Evolutionary conservation across 2,329 filamentous ascomycete genomes (phyloP), one percentile per base, ranked within the genome.

Genomic region (Claviceps sorghi): DNA sequence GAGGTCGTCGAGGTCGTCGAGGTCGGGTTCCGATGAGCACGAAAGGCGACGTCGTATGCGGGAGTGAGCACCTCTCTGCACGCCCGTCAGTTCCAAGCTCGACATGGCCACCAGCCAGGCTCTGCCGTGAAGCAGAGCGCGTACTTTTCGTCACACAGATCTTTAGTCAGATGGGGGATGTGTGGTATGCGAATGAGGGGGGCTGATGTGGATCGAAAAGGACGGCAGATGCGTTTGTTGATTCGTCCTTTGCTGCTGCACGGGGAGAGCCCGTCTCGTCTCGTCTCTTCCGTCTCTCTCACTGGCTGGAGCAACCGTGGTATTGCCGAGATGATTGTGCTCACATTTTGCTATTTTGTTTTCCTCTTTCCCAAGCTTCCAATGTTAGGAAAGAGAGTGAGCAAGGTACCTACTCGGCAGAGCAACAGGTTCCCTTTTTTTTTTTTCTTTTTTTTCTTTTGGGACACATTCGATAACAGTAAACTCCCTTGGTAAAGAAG

Each of bases 11-110:
- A 26, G 26, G 34, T 71, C 65, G 57, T 76, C 72, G 57, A 65
- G 61, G 53, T 73, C 69, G 54, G 69, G 68, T 54, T 76, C 73
- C 58, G 72, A 71, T 57, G 69, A 67, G 52, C 65, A 67, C 52
- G 67, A 67, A 57, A 62, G 58, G 56, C 11, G 48, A 26, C 48
- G 45, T 19, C 69, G 65, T 56, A 61, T 58, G 38, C 53, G 55
- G 45, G 56, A 53, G 48, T 53, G 52, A 57, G 46, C 21, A 36
- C 46, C 48, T 53, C 59, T 61, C 60, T 68, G 65, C n/a, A 58
- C 60, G 56, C 54, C 51, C 19, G 65, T 67, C 58, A 67, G 65
- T 58, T 60, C 61, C 56, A 60, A 51, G 48, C 48, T 50, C 49
- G 65, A 58, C 51, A 38, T 13, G 38, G 34, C n/a, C 36, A n/a